Evolutionary conservation across 1,284 basidiomycete genomes (phyloP).

Genomic region (Naganishia cerealis): DNA sequence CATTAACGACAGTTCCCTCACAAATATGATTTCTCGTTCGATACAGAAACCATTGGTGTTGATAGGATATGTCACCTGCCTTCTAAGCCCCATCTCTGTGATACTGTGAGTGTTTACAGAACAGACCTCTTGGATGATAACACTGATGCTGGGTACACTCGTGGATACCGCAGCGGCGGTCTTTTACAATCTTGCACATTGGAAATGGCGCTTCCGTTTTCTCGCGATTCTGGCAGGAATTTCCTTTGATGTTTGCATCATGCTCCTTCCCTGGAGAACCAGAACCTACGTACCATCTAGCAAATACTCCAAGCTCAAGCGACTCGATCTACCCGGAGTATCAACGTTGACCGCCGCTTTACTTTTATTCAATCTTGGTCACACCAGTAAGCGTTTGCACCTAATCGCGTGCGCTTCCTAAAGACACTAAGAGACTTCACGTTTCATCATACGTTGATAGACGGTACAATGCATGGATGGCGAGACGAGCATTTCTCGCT

Average conservation of each 20-base stretch:
- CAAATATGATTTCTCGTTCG: constrained; percentile 26
- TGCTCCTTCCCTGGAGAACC: background rate
- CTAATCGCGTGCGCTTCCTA: background rate
- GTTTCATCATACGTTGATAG: background rate
- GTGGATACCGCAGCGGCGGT: background rate
- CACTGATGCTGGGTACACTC: background rate
- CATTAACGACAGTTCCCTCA: too few relatives aligned
- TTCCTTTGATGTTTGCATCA: background rate
- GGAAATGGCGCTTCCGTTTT: constrained; percentile 49
- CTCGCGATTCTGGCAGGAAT: constrained; percentile 35
- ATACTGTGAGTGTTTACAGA: background rate
- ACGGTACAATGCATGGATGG: constrained; percentile 16
- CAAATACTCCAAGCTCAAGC: background rate
- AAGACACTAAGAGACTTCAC: background rate
- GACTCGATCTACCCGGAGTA: background rate
- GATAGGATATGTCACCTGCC: constrained; percentile 1
- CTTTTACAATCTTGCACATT: constrained; percentile 22
- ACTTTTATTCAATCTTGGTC: constrained; percentile 2
- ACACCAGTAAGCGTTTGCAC: constrained; percentile 5
- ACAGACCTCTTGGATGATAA: background rate
- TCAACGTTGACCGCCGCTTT: background rate
- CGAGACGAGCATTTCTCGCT: background rate
- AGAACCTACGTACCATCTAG: background rate
- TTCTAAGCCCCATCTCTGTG: background rate
- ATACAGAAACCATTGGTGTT: constrained; percentile 30